These are phyloP conservation scores for Hypoxylon lenormandii DNA, from an alignment of 495 filamentous ascomycete genomes.

Conservation along the genomic window DNA sequence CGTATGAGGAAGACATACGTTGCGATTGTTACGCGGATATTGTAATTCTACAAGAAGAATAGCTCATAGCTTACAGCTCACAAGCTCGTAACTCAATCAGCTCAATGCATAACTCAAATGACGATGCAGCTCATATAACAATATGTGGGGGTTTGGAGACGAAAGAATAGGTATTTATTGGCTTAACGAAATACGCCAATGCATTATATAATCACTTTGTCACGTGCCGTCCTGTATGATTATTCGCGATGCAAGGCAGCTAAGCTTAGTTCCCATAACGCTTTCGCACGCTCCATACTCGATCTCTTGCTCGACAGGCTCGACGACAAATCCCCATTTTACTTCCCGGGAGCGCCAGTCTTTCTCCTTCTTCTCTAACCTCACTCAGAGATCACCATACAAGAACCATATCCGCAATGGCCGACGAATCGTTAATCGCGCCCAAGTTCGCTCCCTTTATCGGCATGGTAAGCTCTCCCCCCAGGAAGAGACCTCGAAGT, in stretches of 20 bases:
- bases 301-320: constrained; percentile 31
- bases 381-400: neutral
- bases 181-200: constrained; percentile 1
- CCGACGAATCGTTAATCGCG: constrained; percentile 71
- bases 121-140: constrained; percentile 14
- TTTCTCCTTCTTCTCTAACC: neutral
- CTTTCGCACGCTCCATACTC: constrained; percentile 19
- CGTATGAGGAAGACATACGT: too few species aligned
- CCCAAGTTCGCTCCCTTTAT: constrained; percentile 97
- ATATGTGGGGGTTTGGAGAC: constrained; percentile 24
- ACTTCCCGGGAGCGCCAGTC: constrained; percentile 9
- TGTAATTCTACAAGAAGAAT: too few species aligned
- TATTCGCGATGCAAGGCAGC: constrained; percentile 26
- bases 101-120: constrained; percentile 29
- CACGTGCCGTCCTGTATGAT: constrained; percentile 36
- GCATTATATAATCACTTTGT: constrained; percentile 23
- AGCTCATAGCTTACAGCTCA: too few species aligned
- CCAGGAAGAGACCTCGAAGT: constrained; percentile 49
- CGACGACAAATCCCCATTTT: constrained; percentile 30
- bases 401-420: constrained; percentile 62
- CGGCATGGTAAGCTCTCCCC: constrained; percentile 80
- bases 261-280: constrained; percentile 15
- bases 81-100: too few species aligned
- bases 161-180: constrained; percentile 11
- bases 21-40: too few species aligned